Base-by-base conservation (phyloP, 768 basidiomycete species). In the Macrolepiota albuminosa region DNA sequence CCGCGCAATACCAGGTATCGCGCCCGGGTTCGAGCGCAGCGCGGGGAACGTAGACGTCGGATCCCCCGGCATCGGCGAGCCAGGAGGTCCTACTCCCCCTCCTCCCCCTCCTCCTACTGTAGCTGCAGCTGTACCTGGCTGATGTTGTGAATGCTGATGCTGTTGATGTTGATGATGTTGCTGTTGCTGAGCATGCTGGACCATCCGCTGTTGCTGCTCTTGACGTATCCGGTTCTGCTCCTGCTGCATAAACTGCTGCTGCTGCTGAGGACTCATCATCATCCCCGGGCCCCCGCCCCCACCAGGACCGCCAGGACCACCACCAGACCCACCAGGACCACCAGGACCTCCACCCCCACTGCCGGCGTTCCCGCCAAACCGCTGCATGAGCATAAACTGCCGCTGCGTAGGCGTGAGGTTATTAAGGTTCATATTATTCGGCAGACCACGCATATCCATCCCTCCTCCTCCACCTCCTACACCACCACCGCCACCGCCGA, bases 1-100 rank as follows among this genome's bases (percentile, higher is more conserved):
- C 65, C 89, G 78, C 24, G 89, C 87, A 55, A 91, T 91, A 13
- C 88, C 88, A 0, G 87, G 88, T 56, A 90, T 86, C 24, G 82
- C 52, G 45, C 46, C 31, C 6, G 66, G 73, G 67, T 84, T 86
- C 45, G 85, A 86, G 21, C 84, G 78, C 34, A 86, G 71, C 6
- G 77, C 75, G 13, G 83, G 78, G 59, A 82, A 81, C 57, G 76
- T 64, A n/a, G 61, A 81, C 57, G 76, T 64, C 18, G 61, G 72
- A 54, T 71, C 67, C 61, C 72, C 69, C 52, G 76, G 63, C 70
- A 83, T 75, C 8, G 80, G 80, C 21, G 82, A 81, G 9, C 73
- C 73, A 42, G 75, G 71, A 59, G 81, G 76, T 78, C 81, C 13
- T 75, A 77, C 61, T 73, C 72, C 21, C 65, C 68, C 42, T 77